phyloP scores from a whole-genome alignment of 805 yeast species.

The Wickerhamiella azyma region DNA sequence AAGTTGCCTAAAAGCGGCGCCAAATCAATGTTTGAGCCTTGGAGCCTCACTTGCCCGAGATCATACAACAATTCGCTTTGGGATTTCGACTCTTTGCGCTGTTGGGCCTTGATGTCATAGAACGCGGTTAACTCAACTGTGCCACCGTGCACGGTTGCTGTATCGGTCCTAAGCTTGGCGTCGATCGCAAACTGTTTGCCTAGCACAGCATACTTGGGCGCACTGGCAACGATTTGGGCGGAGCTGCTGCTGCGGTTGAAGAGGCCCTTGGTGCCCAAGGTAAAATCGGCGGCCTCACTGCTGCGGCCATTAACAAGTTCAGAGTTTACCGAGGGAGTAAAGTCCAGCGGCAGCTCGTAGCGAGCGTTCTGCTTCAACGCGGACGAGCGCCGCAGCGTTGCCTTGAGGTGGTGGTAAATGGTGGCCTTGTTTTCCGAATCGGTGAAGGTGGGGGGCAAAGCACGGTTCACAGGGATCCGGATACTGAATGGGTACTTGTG shows the following conservation, averaged over 20 bases:
- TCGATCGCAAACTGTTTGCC: neutral
- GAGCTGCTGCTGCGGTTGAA: neutral
- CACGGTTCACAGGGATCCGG: constrained; percentile 3
- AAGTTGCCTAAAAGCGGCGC: neutral
- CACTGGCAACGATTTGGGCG: neutral
- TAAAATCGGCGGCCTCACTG: neutral
- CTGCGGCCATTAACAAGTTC: neutral
- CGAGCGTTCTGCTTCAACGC: constrained; percentile 7
- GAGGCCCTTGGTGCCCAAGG: neutral
- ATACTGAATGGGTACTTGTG: constrained; percentile 10
- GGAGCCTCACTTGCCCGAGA: neutral
- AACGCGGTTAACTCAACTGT: neutral
- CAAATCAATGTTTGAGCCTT: neutral
- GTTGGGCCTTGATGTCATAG: neutral
- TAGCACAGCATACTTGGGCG: neutral
- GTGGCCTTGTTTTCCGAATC: neutral
- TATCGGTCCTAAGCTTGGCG: neutral
- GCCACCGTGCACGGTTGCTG: neutral
- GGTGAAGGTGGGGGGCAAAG: constrained; percentile 4
- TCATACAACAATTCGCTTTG: neutral
- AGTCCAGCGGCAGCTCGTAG: constrained; percentile 6
- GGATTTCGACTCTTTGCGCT: neutral
- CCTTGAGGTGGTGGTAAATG: constrained; percentile 8
- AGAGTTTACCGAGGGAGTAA: constrained; percentile 1
- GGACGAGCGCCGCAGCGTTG: constrained; percentile 6